phyloP scores from a whole-genome alignment of 768 basidiomycete genomes.

The Hydnomerulius pinastri region DNA sequence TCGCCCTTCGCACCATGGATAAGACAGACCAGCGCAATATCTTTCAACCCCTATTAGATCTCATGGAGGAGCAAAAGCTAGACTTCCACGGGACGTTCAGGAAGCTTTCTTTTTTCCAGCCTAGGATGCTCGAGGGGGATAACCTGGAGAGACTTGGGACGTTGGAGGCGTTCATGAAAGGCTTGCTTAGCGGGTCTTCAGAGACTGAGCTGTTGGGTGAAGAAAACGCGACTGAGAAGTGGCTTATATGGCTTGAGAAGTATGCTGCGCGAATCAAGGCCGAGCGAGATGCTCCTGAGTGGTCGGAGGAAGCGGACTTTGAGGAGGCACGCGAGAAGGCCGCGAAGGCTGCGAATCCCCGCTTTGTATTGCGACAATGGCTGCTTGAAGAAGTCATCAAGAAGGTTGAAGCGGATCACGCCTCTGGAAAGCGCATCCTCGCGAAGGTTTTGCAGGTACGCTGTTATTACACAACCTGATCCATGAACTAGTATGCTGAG shows the following conservation, averaged over 20 bases:
- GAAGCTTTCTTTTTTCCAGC: slow-evolving; percentile 61
- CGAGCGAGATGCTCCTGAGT: slow-evolving; percentile 45
- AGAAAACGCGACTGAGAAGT: slow-evolving; percentile 49
- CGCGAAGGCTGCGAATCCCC: slow-evolving; percentile 71
- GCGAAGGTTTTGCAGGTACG: slow-evolving; percentile 79
- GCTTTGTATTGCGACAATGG: slow-evolving; percentile 96
- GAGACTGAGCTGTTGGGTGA: slow-evolving; percentile 47
- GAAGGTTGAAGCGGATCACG: slow-evolving; percentile 65
- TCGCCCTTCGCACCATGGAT: slow-evolving; percentile 66
- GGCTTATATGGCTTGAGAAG: slow-evolving; percentile 62
- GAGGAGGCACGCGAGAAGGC: slow-evolving; percentile 50
- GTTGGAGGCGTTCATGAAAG: slow-evolving; percentile 44
- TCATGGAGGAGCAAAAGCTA: slow-evolving; percentile 73
- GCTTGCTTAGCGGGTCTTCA: slow-evolving; percentile 49
- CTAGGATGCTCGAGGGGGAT: slow-evolving; percentile 32
- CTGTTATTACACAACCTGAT: not conserved
- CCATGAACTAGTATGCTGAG: not conserved
- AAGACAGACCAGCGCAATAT: slow-evolving; percentile 60
- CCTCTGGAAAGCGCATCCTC: slow-evolving; percentile 65
- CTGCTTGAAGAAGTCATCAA: slow-evolving; percentile 90
- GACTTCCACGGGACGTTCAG: slow-evolving; percentile 92
- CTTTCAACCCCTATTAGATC: slow-evolving; percentile 66
- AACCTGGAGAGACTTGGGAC: slow-evolving; percentile 8
- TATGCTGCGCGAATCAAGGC: slow-evolving; percentile 61
- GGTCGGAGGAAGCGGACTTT: slow-evolving; percentile 40